phyloP scores from a whole-genome alignment of 305 asterid genomes.

The Ilex paraguariensis region DNA sequence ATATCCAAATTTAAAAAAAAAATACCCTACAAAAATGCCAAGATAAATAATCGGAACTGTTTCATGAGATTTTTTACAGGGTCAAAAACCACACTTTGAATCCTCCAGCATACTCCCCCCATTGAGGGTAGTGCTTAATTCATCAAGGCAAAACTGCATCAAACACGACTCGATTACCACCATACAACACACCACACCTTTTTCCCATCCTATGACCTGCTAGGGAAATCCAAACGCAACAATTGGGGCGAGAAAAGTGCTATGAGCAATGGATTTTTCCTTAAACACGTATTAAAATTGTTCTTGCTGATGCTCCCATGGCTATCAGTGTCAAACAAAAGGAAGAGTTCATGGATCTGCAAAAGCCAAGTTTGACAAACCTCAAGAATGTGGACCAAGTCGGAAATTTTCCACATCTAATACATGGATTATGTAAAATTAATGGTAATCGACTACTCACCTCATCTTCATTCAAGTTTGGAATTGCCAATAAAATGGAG shows the following conservation, averaged over 20 bases:
- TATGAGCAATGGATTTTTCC: conserved; percentile 63
- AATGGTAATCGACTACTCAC: conserved; percentile 25
- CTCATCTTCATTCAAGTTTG: conserved; percentile 48
- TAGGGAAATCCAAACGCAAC: conserved; percentile 19
- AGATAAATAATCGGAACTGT: too few relatives aligned
- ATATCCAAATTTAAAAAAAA: too few relatives aligned
- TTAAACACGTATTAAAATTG: conserved; percentile 55
- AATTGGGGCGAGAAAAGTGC: conserved; percentile 61
- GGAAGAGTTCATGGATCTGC: conserved; percentile 68
- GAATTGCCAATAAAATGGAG: conserved; percentile 44
- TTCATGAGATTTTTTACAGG: too few relatives aligned
- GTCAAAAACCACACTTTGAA: too few relatives aligned
- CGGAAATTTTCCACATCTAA: too few relatives aligned
- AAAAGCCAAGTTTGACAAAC: conserved; percentile 1
- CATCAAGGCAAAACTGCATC: too few relatives aligned
- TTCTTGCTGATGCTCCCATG: conserved; percentile 71
- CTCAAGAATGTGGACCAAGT: too few relatives aligned
- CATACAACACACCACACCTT: conserved; percentile 28
- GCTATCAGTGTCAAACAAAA: conserved; percentile 51
- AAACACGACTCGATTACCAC: not conserved
- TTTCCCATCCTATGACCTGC: conserved; percentile 17
- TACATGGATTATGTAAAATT: too few relatives aligned
- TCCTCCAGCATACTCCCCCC: too few relatives aligned
- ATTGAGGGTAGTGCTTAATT: too few relatives aligned
- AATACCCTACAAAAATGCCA: too few relatives aligned